A percentile compares a stretch with the other conserved stretches of the same genome.
Evolutionary conservation across 352 stramenopile species (phyloP).

Genomic region (Globisporangium acanthophoron): DNA sequence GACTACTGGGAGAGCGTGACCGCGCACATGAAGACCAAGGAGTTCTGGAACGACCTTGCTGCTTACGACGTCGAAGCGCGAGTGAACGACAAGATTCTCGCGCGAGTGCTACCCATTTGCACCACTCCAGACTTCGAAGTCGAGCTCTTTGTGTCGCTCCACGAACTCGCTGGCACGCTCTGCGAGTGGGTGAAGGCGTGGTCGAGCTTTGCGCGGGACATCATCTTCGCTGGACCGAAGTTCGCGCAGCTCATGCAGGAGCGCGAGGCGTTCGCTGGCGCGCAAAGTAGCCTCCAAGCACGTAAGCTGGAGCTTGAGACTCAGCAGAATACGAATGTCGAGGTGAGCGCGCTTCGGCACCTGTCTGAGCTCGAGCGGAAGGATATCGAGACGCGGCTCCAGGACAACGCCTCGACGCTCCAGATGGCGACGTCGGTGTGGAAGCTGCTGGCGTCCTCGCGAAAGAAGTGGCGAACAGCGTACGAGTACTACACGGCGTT

Average conservation of each 20-base stretch:
- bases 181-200: conserved; percentile 67
- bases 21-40: conserved; percentile 19
- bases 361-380: conserved; percentile 47
- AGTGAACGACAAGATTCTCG: conserved; percentile 50
- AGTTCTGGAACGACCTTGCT: conserved; percentile 46
- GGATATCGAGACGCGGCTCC: conserved; percentile 38
- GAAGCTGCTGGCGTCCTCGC: conserved; percentile 43
- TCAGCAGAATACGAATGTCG: conserved; percentile 28
- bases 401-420: conserved; percentile 46
- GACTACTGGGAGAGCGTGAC: conserved; percentile 61
- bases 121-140: conserved; percentile 56
- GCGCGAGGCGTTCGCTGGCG: conserved; percentile 28
- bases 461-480: conserved; percentile 29
- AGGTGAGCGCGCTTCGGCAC: conserved; percentile 31
- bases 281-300: conserved; percentile 25
- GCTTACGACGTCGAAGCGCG: conserved; percentile 35
- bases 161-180: conserved; percentile 47
- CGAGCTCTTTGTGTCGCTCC: conserved; percentile 33
- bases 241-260: conserved; percentile 45
- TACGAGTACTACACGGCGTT: conserved; percentile 42
- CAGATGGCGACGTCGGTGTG: conserved; percentile 48
- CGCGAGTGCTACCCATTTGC: conserved; percentile 49
- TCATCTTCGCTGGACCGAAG: conserved; percentile 55
- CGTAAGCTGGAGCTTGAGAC: conserved; percentile 29
- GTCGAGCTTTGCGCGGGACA: conserved; percentile 32